Base-by-base conservation (phyloP, 2,329 filamentous ascomycete species). In the Venturia nashicola region DNA sequence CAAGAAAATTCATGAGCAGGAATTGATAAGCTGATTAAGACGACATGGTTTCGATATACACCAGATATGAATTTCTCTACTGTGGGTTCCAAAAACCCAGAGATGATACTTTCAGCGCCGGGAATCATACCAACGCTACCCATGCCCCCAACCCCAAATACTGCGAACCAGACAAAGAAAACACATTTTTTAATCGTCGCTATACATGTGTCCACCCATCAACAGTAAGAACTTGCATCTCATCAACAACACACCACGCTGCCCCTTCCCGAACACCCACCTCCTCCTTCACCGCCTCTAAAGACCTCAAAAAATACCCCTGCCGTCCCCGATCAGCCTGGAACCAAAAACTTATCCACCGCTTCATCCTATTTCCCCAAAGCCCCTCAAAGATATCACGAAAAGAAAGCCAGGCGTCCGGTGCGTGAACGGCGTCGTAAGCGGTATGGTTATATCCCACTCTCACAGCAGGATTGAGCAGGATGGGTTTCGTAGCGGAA, bases 391-490 rank as follows among this genome's bases (percentile, higher is more conserved):
- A 64, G 34, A 69, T 62, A 2, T 62, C 46, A 34, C 40, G 61
- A 1, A 39, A 46, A n/a, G 63, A 65, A 23, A 68, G 55, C 69
- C 68, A 70, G 5, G n/a, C 18, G 2, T 48, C 12, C 1, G 14
- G 39, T 5, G 65, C 60, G 44, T 71, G 64, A 2, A 71, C 68
- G 3, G 55, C 63, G 6, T 67, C 65, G 61, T 75, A 74, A 1
- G 70, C 69, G 5, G 68, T 64, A 23, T 63, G 71, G 66, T 78
- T 83, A 70, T 90, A 90, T 2, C 80, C 86, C 5, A 90, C 87
- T 9, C 86, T 79, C 12, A 90, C 87, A 14, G 80, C 80, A 1
- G 87, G 86, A 71, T 91, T 91, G 46, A 90, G 70, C 72, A 79
- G 90, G 6, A 90, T 83, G 61, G 87, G 85, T 63, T 77, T 73